Percentiles rank a stretch among this genome's conserved stretches.
Conservation (phyloP, 208 protist species). For the Trypanosoma conorhini region DNA sequence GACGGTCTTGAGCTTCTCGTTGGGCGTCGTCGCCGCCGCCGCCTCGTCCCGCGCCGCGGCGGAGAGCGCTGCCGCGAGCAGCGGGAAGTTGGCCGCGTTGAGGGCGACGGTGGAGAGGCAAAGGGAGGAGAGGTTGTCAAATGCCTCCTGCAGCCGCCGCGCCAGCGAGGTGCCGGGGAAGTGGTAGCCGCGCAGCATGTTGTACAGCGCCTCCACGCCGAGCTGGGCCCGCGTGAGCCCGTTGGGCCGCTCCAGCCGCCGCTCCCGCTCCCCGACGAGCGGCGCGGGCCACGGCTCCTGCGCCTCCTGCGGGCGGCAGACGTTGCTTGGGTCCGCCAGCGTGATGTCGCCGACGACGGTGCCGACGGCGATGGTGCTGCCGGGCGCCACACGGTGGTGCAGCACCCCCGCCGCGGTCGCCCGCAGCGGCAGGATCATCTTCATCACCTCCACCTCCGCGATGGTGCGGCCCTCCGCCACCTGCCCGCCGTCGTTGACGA, state of each 20-base stretch:
- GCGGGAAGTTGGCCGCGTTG: slow-evolving; percentile 44
- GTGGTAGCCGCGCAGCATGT: slow-evolving; percentile 73
- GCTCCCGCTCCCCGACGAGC: slow-evolving; percentile 37
- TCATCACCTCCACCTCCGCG: slow-evolving; percentile 99
- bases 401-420: slow-evolving; percentile 77
- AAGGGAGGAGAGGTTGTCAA: slow-evolving; percentile 69
- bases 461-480: slow-evolving; percentile 88
- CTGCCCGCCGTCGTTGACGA: slow-evolving; percentile 92
- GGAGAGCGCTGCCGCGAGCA: slow-evolving; percentile 26
- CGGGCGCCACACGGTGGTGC: slow-evolving; percentile 73
- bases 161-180: slow-evolving; percentile 57
- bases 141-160: slow-evolving; percentile 42
- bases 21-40: slow-evolving; percentile 41
- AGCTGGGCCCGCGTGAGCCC: slow-evolving; percentile 56
- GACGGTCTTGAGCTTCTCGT: slow-evolving; percentile 59
- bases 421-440: slow-evolving; percentile 97
- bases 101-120: slow-evolving; percentile 70
- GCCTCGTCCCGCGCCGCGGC: slow-evolving; percentile 14
- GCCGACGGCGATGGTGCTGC: slow-evolving; percentile 93
- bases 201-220: slow-evolving; percentile 68
- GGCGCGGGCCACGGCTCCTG: slow-evolving; percentile 65
- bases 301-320: slow-evolving; percentile 57
- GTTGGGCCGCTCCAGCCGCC: slow-evolving; percentile 60
- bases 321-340: slow-evolving; percentile 93
- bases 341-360: slow-evolving; percentile 92